Conservation (phyloP, 805 yeast genomes). For the Ogataea nitratoaversa region DNA sequence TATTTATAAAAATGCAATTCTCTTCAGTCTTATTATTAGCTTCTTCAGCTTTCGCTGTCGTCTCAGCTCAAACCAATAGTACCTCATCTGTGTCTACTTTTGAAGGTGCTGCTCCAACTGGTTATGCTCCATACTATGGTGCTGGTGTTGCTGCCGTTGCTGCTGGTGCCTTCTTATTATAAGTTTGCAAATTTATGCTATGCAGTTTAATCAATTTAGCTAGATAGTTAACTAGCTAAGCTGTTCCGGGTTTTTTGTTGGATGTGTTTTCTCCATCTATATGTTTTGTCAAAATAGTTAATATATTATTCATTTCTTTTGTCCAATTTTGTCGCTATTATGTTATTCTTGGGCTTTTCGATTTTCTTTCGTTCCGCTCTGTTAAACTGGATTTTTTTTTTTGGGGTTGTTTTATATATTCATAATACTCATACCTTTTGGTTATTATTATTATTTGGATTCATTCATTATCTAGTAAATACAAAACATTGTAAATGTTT, state of each 20-base stretch:
- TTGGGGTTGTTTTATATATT: neutral
- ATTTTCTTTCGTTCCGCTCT: neutral
- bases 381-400: neutral
- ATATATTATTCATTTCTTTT: neutral
- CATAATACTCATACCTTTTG: neutral
- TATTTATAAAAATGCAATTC: constrained; percentile 39
- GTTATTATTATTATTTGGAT: neutral
- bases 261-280: constrained; percentile 1
- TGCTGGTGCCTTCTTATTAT: constrained; percentile 33
- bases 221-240: no score
- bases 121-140: constrained; percentile 23
- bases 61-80: constrained; percentile 30
- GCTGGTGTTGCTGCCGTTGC: constrained; percentile 33
- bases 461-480: no score
- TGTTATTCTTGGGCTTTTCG: neutral
- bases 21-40: constrained; percentile 34
- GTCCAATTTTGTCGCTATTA: neutral
- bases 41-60: constrained; percentile 31
- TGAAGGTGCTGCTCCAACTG: constrained; percentile 20
- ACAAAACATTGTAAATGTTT: no score
- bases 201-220: neutral
- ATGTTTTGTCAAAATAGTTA: neutral
- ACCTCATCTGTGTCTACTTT: constrained; percentile 32
- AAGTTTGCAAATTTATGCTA: constrained; percentile 10
- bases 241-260: neutral